A percentile compares a stretch with the other conserved stretches of the same genome.
These are phyloP conservation scores for Metschnikowia drakensbergensis DNA, from an alignment of 805 yeast species.

Conservation along the genomic window DNA sequence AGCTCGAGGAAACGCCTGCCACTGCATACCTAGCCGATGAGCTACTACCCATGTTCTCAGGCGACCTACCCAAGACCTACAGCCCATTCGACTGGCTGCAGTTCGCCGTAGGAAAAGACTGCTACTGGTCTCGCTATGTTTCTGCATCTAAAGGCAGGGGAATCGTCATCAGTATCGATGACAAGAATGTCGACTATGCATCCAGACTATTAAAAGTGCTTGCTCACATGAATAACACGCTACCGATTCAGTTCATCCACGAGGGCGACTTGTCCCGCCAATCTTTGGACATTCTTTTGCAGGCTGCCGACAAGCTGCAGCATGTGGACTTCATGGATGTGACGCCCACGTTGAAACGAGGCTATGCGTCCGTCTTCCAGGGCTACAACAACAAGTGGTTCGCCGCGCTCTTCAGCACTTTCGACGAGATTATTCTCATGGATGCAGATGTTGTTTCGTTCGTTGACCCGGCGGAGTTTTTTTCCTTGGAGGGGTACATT, in stretches of 20 bases:
- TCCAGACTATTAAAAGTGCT: constrained; percentile 13
- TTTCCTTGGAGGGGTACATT: constrained; percentile 9
- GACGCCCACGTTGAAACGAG: constrained; percentile 17
- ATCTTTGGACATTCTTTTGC: constrained; percentile 2
- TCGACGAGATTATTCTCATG: constrained; percentile 27
- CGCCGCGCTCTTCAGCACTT: constrained; percentile 22
- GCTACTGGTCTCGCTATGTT: constrained; percentile 10
- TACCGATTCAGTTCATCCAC: constrained; percentile 17
- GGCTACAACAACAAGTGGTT: constrained; percentile 27
- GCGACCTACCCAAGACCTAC: constrained; percentile 7
- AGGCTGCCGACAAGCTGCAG: constrained; percentile 9
- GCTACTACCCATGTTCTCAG: constrained; percentile 17
- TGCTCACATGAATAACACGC: constrained; percentile 8
- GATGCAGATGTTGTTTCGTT: constrained; percentile 19
- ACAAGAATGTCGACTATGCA: constrained; percentile 13
- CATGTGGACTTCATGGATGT: constrained; percentile 16
- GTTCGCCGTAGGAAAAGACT: constrained; percentile 1
- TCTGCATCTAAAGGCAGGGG: constrained; percentile 12
- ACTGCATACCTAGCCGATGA: constrained; percentile 10
- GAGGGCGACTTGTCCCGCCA: constrained; percentile 11
- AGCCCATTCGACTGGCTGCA: constrained; percentile 7
- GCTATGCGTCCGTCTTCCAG: constrained; percentile 21
- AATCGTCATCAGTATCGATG: constrained; percentile 15
- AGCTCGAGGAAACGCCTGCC: constrained; percentile 6
- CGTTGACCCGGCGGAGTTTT: constrained; percentile 9